Conservation (phyloP, 345 rosid genomes). For the Rhodamnia rubescens region DNA sequence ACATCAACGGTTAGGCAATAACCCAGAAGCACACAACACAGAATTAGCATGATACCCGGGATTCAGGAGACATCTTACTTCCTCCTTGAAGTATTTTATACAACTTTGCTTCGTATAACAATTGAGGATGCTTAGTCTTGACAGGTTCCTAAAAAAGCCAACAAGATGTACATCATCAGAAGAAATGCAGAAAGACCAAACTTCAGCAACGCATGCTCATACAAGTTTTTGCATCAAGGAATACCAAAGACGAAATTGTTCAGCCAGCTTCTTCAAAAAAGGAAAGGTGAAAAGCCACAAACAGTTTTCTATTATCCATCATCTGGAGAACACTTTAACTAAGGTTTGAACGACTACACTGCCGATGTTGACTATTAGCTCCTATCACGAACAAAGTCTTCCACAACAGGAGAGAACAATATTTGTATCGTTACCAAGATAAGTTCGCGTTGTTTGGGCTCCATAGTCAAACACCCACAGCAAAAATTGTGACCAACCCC, state of each 20-base stretch:
- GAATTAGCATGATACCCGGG: neutral
- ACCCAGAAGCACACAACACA: neutral
- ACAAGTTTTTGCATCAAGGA: neutral
- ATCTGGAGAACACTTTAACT: neutral
- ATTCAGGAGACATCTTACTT: slow-evolving; percentile 31
- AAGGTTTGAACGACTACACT: neutral
- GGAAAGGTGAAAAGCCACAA: neutral
- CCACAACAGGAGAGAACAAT: neutral
- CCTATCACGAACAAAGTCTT: neutral
- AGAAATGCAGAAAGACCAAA: neutral
- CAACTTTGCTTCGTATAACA: slow-evolving; percentile 74
- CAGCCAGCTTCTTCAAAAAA: neutral
- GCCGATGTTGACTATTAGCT: neutral
- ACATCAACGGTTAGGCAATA: neutral
- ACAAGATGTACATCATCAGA: neutral
- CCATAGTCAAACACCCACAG: neutral
- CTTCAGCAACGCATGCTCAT: neutral
- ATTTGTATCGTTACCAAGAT: neutral
- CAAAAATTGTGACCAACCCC: neutral
- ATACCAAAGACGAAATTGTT: neutral
- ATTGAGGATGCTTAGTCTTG: slow-evolving; percentile 90
- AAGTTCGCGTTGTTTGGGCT: too few relatives aligned
- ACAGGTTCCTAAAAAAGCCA: slow-evolving; percentile 53
- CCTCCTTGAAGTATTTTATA: slow-evolving; percentile 92
- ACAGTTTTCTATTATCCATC: neutral